These are phyloP conservation scores for Emmonsia crescens DNA, from an alignment of 2,329 filamentous ascomycete species.

Conservation along the genomic window DNA sequence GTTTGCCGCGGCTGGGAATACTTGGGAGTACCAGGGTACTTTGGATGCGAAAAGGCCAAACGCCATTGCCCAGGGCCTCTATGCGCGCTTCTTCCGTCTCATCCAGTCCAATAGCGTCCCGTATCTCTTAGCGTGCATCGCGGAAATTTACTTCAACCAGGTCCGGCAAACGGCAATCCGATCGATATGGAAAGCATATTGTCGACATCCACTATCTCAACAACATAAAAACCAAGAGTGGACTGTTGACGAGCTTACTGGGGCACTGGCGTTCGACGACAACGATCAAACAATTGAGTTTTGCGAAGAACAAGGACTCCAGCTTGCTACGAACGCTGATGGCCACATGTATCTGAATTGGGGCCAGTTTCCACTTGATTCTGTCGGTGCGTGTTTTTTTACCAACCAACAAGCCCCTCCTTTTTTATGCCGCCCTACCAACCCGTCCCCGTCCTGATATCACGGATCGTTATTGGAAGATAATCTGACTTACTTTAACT, in stretches of 20 bases:
- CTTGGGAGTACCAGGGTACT: conserved; percentile 41
- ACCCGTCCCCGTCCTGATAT: background rate
- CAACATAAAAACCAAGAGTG: conserved; percentile 44
- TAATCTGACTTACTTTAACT: conserved; percentile 2
- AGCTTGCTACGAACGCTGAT: conserved; percentile 36
- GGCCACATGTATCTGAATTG: conserved; percentile 43
- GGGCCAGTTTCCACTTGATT: conserved; percentile 35
- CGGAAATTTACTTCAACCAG: conserved; percentile 51
- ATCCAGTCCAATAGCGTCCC: conserved; percentile 45
- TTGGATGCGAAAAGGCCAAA: conserved; percentile 40
- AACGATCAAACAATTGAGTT: conserved; percentile 44
- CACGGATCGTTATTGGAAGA: conserved; percentile 4
- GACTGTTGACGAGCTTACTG: conserved; percentile 43
- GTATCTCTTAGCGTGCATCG: conserved; percentile 54
- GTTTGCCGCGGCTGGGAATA: conserved; percentile 45
- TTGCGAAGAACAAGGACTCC: conserved; percentile 43
- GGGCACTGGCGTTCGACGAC: conserved; percentile 46
- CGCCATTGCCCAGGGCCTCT: conserved; percentile 48
- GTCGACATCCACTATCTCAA: conserved; percentile 37
- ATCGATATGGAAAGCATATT: conserved; percentile 44
- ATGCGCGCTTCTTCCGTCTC: conserved; percentile 47
- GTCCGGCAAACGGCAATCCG: conserved; percentile 47
- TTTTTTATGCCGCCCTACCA: background rate
- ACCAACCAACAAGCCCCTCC: conserved; percentile 1
- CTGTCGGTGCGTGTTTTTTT: conserved; percentile 32